Percentiles rank a stretch among this genome's conserved stretches.
phyloP scores from a whole-genome alignment of 306 rosid genomes.

The Lithocarpus polystachyus region DNA sequence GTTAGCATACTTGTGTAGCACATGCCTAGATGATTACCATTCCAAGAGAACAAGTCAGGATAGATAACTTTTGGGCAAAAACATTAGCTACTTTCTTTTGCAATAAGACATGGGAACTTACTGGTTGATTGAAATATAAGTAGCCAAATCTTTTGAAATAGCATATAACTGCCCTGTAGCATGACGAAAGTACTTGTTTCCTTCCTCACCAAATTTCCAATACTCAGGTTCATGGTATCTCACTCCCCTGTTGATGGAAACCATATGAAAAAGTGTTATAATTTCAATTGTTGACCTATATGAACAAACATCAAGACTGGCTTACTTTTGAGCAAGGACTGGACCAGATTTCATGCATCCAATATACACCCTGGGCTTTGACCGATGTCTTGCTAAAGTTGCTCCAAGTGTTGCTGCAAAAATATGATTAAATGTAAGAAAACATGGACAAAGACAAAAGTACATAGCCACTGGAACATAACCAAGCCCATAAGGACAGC shows the following conservation, averaged over 20 bases:
- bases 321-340: constrained; percentile 59
- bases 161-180: constrained; percentile 68
- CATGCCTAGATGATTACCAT: constrained; percentile 37
- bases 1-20: constrained; percentile 51
- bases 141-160: constrained; percentile 50
- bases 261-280: not conserved
- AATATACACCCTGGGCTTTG: constrained; percentile 45
- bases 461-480: not conserved
- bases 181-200: constrained; percentile 63
- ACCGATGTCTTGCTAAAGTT: constrained; percentile 50
- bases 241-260: constrained; percentile 43
- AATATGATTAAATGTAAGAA: not conserved
- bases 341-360: constrained; percentile 74
- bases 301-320: not conserved
- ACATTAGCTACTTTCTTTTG: not conserved
- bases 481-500: not conserved
- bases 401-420: constrained; percentile 53
- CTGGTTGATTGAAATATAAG: constrained; percentile 52
- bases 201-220: constrained; percentile 63
- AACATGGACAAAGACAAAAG: not conserved
- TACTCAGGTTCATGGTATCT: constrained; percentile 61
- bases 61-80: not conserved
- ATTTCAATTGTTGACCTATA: not conserved
- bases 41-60: not conserved
- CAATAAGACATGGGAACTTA: constrained; percentile 19